A percentile compares a stretch with the other conserved stretches of the same genome.
Conservation (phyloP, 106 monocot species). For the Chionographis japonica region DNA sequence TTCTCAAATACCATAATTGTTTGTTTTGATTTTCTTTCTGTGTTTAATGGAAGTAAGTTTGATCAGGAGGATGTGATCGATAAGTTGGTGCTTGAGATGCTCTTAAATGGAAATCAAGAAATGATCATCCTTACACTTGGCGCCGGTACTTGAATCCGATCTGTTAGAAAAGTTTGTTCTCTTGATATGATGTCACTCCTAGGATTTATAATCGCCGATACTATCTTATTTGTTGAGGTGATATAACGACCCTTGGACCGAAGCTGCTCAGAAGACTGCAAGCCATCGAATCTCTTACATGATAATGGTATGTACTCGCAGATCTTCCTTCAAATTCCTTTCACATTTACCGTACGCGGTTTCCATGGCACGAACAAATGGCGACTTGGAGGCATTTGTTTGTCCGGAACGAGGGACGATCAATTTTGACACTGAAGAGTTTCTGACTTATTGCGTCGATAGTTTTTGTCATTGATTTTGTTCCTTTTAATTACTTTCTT, state of each 20-base stretch:
- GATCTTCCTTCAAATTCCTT: too few relatives aligned
- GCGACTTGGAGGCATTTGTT: too few relatives aligned
- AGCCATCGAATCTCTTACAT: conserved; percentile 6
- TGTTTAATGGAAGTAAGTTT: background rate
- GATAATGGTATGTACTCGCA: too few relatives aligned
- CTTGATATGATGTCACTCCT: background rate
- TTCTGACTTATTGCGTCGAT: too few relatives aligned
- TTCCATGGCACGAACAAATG: too few relatives aligned
- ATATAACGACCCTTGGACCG: conserved; percentile 26
- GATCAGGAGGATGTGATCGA: conserved; percentile 27
- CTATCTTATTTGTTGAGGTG: conserved; percentile 8
- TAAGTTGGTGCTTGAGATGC: conserved; percentile 12
- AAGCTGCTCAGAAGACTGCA: conserved; percentile 21
- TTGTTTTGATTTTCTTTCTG: conserved; percentile 9
- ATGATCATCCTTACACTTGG: conserved; percentile 27
- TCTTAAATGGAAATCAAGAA: conserved; percentile 18
- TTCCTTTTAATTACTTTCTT: too few relatives aligned
- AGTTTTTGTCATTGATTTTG: too few relatives aligned
- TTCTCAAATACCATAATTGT: background rate
- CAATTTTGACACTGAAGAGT: too few relatives aligned
- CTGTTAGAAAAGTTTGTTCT: background rate
- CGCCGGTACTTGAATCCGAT: conserved; percentile 3
- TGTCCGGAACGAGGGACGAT: too few relatives aligned
- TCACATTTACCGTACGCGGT: too few relatives aligned
- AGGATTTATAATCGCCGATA: background rate